Evolutionary conservation across 768 basidiomycete genomes (phyloP), one percentile per base, ranked within the genome.

Genomic region (Pisolithus microcarpus): DNA sequence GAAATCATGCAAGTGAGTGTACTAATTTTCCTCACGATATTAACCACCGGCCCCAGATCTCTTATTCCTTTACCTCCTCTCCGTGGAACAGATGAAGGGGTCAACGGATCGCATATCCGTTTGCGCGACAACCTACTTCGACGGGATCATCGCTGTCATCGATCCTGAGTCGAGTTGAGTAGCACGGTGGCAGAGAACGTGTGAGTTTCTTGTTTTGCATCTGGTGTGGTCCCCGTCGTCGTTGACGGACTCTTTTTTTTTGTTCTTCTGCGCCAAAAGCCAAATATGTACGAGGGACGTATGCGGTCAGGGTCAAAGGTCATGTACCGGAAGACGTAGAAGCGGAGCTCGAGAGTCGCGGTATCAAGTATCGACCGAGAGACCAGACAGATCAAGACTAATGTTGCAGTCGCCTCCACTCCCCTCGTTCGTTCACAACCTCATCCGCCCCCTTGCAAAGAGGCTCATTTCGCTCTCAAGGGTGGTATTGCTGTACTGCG

Each of bases 161-260:
- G 81, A 89, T 60, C 86, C 94, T 2, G 84, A 89, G 58, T 77
- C 78, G 44, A 92, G 89, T 65, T 99, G 95, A 96, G 93, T 98
- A 6, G 88, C 90, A 6, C 80, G 88, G 58, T 99, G 94, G 93
- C 94, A 99, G 68, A 73, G 95, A 65, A 91, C 87, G 58, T 82
- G 95, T 94, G 58, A 55, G 85, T 76, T 39, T n/a, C n/a, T n/a
- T n/a, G n/a, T n/a, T n/a, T n/a, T n/a, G n/a, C n/a, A n/a, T n/a
- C n/a, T n/a, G n/a, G n/a, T n/a, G n/a, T n/a, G n/a, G n/a, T n/a
- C n/a, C n/a, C n/a, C n/a, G n/a, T n/a, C n/a, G n/a, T n/a, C n/a
- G n/a, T n/a, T n/a, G n/a, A n/a, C n/a, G n/a, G n/a, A n/a, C n/a
- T n/a, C n/a, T n/a, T n/a, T n/a, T n/a, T n/a, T n/a, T n/a, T n/a